Evolutionary conservation across 1,139 yeast genomes (phyloP), one percentile per base, ranked within the genome.

Genomic region (Taphrina betulina): DNA sequence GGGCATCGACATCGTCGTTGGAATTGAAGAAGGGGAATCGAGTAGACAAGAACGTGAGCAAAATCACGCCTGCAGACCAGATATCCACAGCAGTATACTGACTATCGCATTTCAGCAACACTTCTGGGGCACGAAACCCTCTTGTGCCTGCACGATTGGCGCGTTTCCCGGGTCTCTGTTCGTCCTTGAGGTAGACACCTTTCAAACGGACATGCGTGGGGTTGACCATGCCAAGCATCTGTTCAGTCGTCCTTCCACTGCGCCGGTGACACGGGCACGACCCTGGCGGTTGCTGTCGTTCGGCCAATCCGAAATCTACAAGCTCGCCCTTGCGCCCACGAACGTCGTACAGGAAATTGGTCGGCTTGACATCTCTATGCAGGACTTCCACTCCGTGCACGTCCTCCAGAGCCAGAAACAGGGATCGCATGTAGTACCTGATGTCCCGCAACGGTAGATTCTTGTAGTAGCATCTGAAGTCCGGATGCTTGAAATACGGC

Each of bases 141-240:
- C 98, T 78, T 0, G 99, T 94, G 1, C 99, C 99, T 0, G 98
- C 98, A 65, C 99, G 81, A 66, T 92, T 92, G 1, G 97, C 97
- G 59, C 98, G 77, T 65, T 95, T 78, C 1, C 95, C 89, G 1
- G 95, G 88, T 60, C 97, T 74, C 58, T 81, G 58, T 69, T 87
- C 95, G 63, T 83, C 83, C 65, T 84, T 85, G 4, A 89, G 85
- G 65, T 84, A 85, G 2, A 94, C 95, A 43, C 82, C 81, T 43
- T 78, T 58, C 7, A 72, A 71, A 24, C 34, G 29, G 10, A 42
- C 46, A 40, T 50, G 54, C 24, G 41, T 50, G 5, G 54, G 54
- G 17, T 41, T 31, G 19, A 50, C 26, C 46, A 31, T 31, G 7
- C 37, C 54, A 16, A 24, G 56, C 40, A 28, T 26, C 44, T 29